Evolutionary conservation across 768 basidiomycete genomes (phyloP), one percentile per base, ranked within the genome.

Genomic region (Mycena alexandri): DNA sequence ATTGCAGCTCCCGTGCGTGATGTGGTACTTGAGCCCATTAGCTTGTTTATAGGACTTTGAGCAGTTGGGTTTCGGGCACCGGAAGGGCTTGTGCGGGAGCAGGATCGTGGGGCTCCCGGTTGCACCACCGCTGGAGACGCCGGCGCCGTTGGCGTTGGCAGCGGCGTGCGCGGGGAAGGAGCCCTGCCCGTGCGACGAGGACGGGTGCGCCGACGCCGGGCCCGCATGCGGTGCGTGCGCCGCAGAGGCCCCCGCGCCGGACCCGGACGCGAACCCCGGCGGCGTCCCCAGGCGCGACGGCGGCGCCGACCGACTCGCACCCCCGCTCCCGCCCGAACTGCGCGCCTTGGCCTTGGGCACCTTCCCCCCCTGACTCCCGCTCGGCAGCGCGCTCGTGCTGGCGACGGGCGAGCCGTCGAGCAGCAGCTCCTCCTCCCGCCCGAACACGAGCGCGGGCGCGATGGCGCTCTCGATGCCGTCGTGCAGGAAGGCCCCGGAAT

Each of bases 31-130:
- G 74, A 98, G 84, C 13, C 96, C 90, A 72, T 98, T 98, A 47
- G 94, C 94, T 79, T 97, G 95, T 83, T 97, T 97, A 84, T 97
- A 98, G 57, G 88, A 88, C 85, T 98, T 98, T 82, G 93, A 95
- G 84, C 96, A 98, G 70, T 95, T 95, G 0, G 93, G 90, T 77
- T 96, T 96, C 12, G 96, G 96, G 83, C 96, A 98, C 52, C 89
- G 86, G 87, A 95, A 96, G 5, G 95, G 94, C 79, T 96, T 96
- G 64, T 16, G 87, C 81, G 68, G 84, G 83, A 75, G 70, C 38
- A 79, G 68, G 48, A 79, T 72, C 22, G 73, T 46, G 14, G 29
- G 29, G 29, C 29, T 6, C 3, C 29, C 29, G 29, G 3, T 6
- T 29, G 6, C 29, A 29, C 29, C 29, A 3, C 29, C 29, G 29